Evolutionary conservation across 257 asterid species (phyloP), one percentile per base, ranked within the genome.

Genomic region (Cinchona pubescens): DNA sequence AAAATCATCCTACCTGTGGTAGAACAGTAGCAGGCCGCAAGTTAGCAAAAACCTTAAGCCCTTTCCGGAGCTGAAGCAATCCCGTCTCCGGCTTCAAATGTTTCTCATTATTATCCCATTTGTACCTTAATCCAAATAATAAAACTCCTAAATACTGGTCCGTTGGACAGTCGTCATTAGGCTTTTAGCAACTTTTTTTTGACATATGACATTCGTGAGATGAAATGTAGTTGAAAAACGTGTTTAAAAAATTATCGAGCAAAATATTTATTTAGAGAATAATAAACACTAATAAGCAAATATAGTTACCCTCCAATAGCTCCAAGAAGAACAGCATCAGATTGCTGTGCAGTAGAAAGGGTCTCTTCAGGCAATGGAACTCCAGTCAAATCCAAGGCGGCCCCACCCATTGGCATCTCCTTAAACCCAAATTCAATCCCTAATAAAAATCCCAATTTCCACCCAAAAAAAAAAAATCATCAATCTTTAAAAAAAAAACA

Each of bases 1-100:
- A 23, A 68, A n/a, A n/a, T 67, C 32, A 29, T 42, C 45, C 65
- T 75, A 92, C 98, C 99, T 92, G 98, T 27, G 99, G 96, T 59
- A 92, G 80, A 68, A 95, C 99, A 73, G 93, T 85, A 78, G 97
- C 99, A 1, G 98, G 98, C 79, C 98, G 91, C 91, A 95, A 85
- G 80, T 95, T 95, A 2, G 99, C 99, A 69, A 95, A 95, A 75
- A 92, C 99, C 83, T 95, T 83, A 72, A 95, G 91, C 48, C 96
- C 99, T 53, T 87, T 91, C 37, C 99, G 88, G 76, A 95, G 93
- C 87, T 95, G 99, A 82, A 95, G 99, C 88, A 95, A 78, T 74
- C 98, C 98, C 0, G 96, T 95, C 81, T 95, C 99, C 4, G 99
- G 99, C 88, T 89, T 95, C 91, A 92, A 86, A 84, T 91, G 98